Evolutionary conservation across 2,329 filamentous ascomycete genomes (phyloP).

Genomic region (Elsinoe ampelina): DNA sequence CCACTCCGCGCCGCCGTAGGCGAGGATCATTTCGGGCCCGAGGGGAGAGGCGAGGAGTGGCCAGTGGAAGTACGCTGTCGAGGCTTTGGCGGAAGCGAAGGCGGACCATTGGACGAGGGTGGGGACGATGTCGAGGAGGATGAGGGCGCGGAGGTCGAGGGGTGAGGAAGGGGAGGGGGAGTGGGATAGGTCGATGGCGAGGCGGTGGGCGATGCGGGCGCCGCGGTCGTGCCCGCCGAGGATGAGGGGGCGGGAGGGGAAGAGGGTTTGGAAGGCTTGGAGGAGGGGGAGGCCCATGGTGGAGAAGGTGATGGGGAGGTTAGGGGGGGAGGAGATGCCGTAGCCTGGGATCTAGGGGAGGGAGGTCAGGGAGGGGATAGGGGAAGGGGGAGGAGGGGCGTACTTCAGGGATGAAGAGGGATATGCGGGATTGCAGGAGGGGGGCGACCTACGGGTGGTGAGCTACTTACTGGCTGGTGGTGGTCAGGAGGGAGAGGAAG

Average conservation of each 20-base stretch:
- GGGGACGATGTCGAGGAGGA: conserved; percentile 43
- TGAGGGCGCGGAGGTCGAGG: conserved; percentile 29
- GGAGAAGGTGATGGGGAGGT: conserved; percentile 25
- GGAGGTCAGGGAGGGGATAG: background rate
- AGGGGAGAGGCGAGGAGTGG: conserved; percentile 41
- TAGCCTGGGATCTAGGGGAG: conserved; percentile 36
- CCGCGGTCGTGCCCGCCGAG: conserved; percentile 44
- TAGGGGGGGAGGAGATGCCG: conserved; percentile 32
- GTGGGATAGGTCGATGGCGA: conserved; percentile 34
- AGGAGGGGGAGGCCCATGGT: conserved; percentile 35
- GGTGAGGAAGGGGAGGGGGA: conserved; percentile 12
- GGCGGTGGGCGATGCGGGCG: conserved; percentile 40
- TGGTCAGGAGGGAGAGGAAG: background rate
- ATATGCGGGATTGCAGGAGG: conserved; percentile 30
- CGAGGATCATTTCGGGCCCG: conserved; percentile 36
- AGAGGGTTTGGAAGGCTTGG: conserved; percentile 28
- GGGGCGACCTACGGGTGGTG: conserved; percentile 27
- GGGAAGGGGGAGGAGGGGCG: background rate
- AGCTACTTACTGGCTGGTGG: conserved; percentile 7
- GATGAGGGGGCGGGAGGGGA: conserved; percentile 32
- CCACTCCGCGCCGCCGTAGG: conserved; percentile 35
- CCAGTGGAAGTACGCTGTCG: conserved; percentile 42
- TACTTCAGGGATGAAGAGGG: conserved; percentile 38
- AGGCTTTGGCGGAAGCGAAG: conserved; percentile 31
- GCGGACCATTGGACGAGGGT: conserved; percentile 38